These are phyloP conservation scores for Camellia sinensis DNA, from an alignment of 148 eudicot genomes.

Conservation along the genomic window DNA sequence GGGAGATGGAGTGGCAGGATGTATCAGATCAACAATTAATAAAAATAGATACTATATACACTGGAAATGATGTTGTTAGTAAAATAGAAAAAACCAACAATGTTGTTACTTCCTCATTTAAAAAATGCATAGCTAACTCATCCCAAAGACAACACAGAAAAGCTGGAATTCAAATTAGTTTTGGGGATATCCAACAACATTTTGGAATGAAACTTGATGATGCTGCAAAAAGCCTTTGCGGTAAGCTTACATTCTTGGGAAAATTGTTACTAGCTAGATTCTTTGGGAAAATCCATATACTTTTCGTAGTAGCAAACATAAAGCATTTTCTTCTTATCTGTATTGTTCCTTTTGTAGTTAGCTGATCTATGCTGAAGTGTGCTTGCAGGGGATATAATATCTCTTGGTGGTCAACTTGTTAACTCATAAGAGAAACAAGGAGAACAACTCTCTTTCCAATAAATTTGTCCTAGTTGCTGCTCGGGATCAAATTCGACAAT, in stretches of 20 bases:
- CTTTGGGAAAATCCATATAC: neutral
- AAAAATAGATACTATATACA: neutral
- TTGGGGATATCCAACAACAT: neutral
- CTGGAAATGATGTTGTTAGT: neutral
- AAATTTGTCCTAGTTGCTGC: neutral
- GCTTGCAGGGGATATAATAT: neutral
- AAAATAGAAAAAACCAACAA: neutral
- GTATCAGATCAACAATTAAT: neutral
- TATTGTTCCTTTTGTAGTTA: constrained; percentile 4
- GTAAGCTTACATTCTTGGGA: constrained; percentile 3
- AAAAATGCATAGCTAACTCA: neutral
- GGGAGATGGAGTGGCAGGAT: neutral
- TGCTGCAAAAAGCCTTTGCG: constrained; percentile 8
- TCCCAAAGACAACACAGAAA: neutral
- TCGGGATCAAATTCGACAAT: neutral
- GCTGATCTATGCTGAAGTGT: constrained; percentile 4
- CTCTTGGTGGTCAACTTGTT: neutral
- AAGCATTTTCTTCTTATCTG: neutral
- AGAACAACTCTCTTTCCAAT: neutral
- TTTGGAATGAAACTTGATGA: neutral
- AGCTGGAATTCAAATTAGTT: neutral
- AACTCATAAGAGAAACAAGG: neutral
- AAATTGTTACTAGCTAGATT: neutral
- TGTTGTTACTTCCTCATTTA: neutral
- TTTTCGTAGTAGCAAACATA: too few species aligned